phyloP scores from a whole-genome alignment of 169 alveolate genomes.

The Eimeria sp. region DNA sequence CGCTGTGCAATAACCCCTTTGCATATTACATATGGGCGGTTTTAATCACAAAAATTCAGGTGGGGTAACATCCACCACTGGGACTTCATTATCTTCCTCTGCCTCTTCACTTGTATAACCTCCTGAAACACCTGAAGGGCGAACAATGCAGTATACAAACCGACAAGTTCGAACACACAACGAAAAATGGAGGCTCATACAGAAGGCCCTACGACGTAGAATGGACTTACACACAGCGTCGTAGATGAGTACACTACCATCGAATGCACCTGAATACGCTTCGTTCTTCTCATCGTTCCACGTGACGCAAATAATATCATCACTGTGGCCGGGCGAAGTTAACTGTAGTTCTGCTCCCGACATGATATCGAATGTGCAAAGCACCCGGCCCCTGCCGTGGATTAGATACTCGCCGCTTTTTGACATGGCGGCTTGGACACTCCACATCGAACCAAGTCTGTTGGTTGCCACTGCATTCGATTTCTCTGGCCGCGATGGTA shows the following conservation, averaged over 20 bases:
- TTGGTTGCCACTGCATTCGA: not conserved
- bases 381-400: slow-evolving; percentile 72
- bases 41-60: not conserved
- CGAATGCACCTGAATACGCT: slow-evolving; percentile 69
- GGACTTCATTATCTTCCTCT: not conserved
- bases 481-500: not conserved
- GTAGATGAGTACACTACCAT: slow-evolving; percentile 45
- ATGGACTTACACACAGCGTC: slow-evolving; percentile 38
- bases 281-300: slow-evolving; percentile 61
- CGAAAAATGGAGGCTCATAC: too few relatives aligned
- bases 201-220: too few relatives aligned
- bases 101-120: slow-evolving; percentile 31
- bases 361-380: slow-evolving; percentile 53
- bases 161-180: not conserved
- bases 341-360: slow-evolving; percentile 45
- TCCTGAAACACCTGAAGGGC: not conserved
- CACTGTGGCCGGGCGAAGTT: slow-evolving; percentile 12
- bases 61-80: slow-evolving; percentile 18
- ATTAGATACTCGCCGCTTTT: slow-evolving; percentile 30
- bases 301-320: slow-evolving; percentile 58
- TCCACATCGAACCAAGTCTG: slow-evolving; percentile 17
- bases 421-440: slow-evolving; percentile 58
- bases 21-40: not conserved
- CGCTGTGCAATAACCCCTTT: not conserved
- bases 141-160: not conserved